phyloP scores from a whole-genome alignment of 2,329 filamentous ascomycete species.

The Rhinocladiella mackenziei region DNA sequence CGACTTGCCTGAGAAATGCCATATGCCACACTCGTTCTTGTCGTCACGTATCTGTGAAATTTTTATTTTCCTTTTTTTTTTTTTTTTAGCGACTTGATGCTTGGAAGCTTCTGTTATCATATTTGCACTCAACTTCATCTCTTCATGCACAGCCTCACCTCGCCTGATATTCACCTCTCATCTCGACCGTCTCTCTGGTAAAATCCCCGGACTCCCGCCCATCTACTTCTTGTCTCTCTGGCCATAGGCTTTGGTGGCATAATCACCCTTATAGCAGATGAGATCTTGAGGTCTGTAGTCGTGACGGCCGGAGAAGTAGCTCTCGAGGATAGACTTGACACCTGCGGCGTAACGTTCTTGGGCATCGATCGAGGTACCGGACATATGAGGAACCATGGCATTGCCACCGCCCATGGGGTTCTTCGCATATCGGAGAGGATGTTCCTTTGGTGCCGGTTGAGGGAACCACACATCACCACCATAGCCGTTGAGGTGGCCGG shows the following conservation, averaged over 20 bases:
- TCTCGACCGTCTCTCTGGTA: too few relatives aligned
- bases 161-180: too few relatives aligned
- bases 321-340: conserved; percentile 83
- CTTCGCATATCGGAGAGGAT: conserved; percentile 86
- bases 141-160: too few relatives aligned
- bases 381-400: conserved; percentile 99
- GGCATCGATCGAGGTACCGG: conserved; percentile 95
- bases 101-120: too few relatives aligned
- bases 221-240: conserved; percentile 50
- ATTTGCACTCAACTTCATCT: too few relatives aligned
- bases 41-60: too few relatives aligned
- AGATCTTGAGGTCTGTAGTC: conserved; percentile 90
- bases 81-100: too few relatives aligned
- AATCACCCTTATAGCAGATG: conserved; percentile 85
- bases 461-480: conserved; percentile 74
- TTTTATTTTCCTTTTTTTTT: too few relatives aligned
- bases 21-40: too few relatives aligned
- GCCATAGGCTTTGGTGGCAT: conserved; percentile 91
- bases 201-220: too few relatives aligned
- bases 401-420: conserved; percentile 96
- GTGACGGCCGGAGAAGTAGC: conserved; percentile 80
- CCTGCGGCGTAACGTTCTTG: conserved; percentile 88
- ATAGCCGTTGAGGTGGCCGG: conserved; percentile 63
- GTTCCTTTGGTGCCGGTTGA: conserved; percentile 90
- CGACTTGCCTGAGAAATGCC: too few relatives aligned